Conservation (phyloP, 2,329 filamentous ascomycete species). For the Chrysosporium keratinophilum region DNA sequence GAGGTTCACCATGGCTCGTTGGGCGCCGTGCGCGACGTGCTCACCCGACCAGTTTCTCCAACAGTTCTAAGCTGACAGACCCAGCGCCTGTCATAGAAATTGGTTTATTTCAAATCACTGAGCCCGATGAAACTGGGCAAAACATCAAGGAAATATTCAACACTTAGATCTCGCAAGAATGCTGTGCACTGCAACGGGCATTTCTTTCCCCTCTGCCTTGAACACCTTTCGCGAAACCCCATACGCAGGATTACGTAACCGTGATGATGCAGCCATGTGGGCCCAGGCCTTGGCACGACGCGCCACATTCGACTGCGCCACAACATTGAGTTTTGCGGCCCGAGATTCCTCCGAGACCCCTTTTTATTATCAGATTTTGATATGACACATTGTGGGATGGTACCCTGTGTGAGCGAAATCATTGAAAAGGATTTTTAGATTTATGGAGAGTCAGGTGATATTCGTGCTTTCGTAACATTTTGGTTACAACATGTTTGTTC, state of each 20-base stretch:
- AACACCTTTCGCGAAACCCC: background rate
- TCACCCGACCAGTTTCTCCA: background rate
- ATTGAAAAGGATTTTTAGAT: no score
- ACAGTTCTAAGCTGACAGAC: background rate
- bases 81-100: background rate
- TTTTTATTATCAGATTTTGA: background rate
- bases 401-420: no score
- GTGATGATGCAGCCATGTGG: constrained; percentile 11
- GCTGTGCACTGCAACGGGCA: background rate
- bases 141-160: background rate
- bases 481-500: no score
- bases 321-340: background rate
- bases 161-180: background rate
- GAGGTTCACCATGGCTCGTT: constrained; percentile 8
- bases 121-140: background rate
- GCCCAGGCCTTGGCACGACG: background rate
- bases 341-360: background rate
- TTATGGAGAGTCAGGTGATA: no score
- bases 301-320: background rate
- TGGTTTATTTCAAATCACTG: background rate
- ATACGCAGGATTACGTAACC: constrained; percentile 10
- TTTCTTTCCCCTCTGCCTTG: constrained; percentile 4
- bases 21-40: constrained; percentile 5
- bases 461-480: no score
- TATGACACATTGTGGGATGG: no score